Percentiles rank a stretch among this genome's conserved stretches.
These are phyloP conservation scores for Notholithocarpus densiflorus DNA, from an alignment of 306 rosid genomes.

Conservation along the genomic window DNA sequence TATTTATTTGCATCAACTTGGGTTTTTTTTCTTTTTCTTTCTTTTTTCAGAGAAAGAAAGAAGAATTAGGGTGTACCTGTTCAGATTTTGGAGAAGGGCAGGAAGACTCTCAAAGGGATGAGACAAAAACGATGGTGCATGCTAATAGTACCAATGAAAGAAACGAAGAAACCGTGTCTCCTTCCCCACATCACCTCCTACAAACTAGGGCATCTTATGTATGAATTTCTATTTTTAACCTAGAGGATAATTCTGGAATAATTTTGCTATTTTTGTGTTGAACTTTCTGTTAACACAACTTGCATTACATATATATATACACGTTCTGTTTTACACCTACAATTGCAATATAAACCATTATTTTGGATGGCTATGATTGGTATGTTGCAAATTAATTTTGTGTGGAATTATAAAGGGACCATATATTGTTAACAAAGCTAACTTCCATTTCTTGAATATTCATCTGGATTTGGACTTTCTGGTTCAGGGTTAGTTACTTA, in stretches of 20 bases:
- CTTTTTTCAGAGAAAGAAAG: background rate
- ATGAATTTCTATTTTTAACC: slow-evolving; percentile 13
- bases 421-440: no score
- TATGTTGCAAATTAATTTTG: no score
- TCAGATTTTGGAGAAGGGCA: slow-evolving; percentile 25
- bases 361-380: no score
- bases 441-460: no score
- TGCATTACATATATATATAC: no score
- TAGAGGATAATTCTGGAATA: background rate
- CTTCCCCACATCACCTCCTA: slow-evolving; percentile 9
- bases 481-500: no score
- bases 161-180: slow-evolving; percentile 19
- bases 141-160: slow-evolving; percentile 17
- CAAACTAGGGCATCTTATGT: slow-evolving; percentile 15
- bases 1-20: background rate
- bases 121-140: slow-evolving; percentile 18
- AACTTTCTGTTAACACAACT: background rate
- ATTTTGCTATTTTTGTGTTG: slow-evolving; percentile 17
- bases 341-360: no score
- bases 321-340: no score
- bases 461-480: no score
- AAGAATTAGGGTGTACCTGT: slow-evolving; percentile 22
- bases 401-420: no score
- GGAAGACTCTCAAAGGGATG: slow-evolving; percentile 41
- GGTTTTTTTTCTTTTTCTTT: background rate